Percentiles rank a stretch among this genome's conserved stretches.
phyloP scores from a whole-genome alignment of 1,284 basidiomycete species.

The Inonotus hispidus region DNA sequence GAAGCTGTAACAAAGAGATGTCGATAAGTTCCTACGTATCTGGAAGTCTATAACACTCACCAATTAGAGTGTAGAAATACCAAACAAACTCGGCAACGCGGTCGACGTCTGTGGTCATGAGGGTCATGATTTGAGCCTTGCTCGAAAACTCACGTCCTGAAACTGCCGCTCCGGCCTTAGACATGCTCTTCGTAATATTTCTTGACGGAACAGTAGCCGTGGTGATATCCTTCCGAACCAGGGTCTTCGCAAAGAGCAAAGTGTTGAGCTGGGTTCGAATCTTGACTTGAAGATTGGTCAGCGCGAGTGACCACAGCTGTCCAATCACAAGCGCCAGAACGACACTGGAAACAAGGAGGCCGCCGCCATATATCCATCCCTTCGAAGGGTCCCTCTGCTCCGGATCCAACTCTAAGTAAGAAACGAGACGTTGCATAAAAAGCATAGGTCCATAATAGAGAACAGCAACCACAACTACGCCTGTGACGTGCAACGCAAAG shows the following conservation, averaged over 20 bases:
- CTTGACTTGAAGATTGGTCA: constrained; percentile 68
- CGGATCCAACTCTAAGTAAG: constrained; percentile 35
- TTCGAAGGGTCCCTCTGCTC: constrained; percentile 18
- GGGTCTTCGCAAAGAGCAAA: constrained; percentile 83
- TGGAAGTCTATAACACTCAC: constrained; percentile 29
- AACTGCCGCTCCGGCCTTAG: constrained; percentile 31
- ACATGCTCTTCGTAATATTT: constrained; percentile 26
- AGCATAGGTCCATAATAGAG: constrained; percentile 44
- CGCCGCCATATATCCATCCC: constrained; percentile 29
- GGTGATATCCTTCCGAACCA: constrained; percentile 82
- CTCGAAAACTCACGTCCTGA: constrained; percentile 79
- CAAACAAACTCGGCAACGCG: constrained; percentile 81
- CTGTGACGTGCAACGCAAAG: constrained; percentile 28
- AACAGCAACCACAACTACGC: constrained; percentile 36
- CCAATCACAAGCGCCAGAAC: constrained; percentile 32
- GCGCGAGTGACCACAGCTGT: constrained; percentile 69
- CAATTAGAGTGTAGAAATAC: constrained; percentile 67
- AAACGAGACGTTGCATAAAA: constrained; percentile 39
- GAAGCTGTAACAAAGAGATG: constrained; percentile 47
- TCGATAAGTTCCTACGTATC: background rate
- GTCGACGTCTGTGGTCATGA: constrained; percentile 89
- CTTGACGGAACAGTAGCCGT: constrained; percentile 36
- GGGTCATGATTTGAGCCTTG: constrained; percentile 86
- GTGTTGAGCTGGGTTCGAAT: constrained; percentile 82
- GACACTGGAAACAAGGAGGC: constrained; percentile 36